Conservation (phyloP, 306 rosid species). For the Inga oerstediana region DNA sequence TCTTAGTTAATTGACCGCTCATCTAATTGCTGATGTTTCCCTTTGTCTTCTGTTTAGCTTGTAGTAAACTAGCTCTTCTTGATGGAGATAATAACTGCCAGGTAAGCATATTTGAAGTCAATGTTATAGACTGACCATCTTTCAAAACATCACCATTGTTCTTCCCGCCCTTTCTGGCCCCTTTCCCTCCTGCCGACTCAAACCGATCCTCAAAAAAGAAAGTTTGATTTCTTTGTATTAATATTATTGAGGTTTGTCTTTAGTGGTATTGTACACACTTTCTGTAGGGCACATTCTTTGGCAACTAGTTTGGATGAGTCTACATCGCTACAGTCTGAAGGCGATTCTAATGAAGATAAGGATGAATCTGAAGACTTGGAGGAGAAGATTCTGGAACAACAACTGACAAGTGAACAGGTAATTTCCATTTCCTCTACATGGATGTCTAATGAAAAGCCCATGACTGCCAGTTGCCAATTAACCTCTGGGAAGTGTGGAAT, state of each 20-base stretch:
- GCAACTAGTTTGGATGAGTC: conserved; percentile 37
- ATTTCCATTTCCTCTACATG: background rate
- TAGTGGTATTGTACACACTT: no score
- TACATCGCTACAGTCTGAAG: conserved; percentile 33
- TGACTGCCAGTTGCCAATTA: background rate
- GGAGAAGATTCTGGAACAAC: conserved; percentile 35
- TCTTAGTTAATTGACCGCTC: background rate
- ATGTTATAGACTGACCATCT: background rate
- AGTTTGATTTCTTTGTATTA: background rate
- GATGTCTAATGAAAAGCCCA: conserved; percentile 12
- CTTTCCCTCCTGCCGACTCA: background rate
- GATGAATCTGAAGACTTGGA: conserved; percentile 35
- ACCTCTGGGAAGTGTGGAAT: background rate
- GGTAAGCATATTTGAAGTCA: conserved; percentile 32
- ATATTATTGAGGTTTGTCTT: no score
- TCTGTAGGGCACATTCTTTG: conserved; percentile 28
- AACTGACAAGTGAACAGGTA: conserved; percentile 46
- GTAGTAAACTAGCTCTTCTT: conserved; percentile 22
- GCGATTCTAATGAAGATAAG: conserved; percentile 31
- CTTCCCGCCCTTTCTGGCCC: background rate
- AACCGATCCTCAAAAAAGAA: background rate
- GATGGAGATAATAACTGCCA: conserved; percentile 44
- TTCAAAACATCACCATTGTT: background rate
- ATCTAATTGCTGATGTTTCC: conserved; percentile 18
- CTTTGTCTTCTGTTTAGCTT: conserved; percentile 26